These are phyloP conservation scores for Hylodesmum podocarpum DNA, from an alignment of 306 rosid genomes.

Conservation along the genomic window DNA sequence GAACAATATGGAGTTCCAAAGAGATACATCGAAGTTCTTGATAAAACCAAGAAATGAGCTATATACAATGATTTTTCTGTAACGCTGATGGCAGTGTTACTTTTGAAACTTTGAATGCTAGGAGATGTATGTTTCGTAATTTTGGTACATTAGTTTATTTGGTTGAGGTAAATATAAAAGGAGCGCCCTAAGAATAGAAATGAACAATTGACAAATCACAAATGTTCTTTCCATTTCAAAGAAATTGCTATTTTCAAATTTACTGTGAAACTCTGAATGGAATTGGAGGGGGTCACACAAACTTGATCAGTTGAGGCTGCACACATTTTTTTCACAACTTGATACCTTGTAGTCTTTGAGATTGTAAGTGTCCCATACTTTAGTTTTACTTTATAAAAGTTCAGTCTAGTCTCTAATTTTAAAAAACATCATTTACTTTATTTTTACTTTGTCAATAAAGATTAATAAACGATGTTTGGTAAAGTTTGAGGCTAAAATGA, in stretches of 20 bases:
- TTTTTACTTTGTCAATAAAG: background rate
- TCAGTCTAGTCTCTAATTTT: background rate
- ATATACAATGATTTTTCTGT: background rate
- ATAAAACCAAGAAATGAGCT: conserved; percentile 71
- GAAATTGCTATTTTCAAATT: background rate
- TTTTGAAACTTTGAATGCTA: background rate
- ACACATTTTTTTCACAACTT: background rate
- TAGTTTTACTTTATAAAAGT: background rate
- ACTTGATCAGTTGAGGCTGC: background rate
- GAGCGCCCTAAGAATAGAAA: conserved; percentile 4
- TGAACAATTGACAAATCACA: conserved; percentile 1
- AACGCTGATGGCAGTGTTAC: background rate
- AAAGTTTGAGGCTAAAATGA: background rate
- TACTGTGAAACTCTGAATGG: background rate
- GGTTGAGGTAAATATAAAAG: conserved; percentile 10
- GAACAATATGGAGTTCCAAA: conserved; percentile 93
- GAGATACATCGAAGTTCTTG: conserved; percentile 87
- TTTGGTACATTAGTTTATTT: background rate
- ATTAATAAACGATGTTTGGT: background rate
- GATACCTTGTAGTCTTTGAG: background rate
- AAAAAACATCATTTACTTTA: background rate
- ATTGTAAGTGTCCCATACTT: background rate
- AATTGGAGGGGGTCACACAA: background rate
- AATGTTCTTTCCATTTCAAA: conserved; percentile 11
- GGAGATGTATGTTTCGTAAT: conserved; percentile 21